Conservation (phyloP, 2,329 filamentous ascomycete genomes). For the Periglandula ipomoeae region DNA sequence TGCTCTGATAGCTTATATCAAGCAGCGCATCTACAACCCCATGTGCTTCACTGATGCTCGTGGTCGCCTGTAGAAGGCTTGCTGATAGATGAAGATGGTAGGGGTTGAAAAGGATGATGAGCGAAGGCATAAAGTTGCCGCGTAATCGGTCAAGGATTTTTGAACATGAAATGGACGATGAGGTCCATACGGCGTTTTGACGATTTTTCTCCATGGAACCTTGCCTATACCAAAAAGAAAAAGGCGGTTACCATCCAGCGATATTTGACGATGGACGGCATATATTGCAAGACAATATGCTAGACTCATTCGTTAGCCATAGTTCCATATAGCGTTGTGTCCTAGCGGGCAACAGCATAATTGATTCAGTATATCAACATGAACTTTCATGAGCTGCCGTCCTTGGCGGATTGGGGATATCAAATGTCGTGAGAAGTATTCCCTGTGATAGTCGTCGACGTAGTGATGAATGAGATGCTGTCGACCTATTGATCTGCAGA, state of each 20-base stretch:
- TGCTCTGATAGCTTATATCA: slow-evolving; percentile 50
- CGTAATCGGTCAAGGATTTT: not conserved
- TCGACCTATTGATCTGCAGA: no score
- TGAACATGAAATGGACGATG: not conserved
- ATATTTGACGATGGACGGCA: not conserved
- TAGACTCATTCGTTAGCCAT: slow-evolving; percentile 5
- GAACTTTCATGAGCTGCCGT: not conserved
- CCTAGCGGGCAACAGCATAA: not conserved
- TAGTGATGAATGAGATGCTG: no score
- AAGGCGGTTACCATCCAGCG: not conserved
- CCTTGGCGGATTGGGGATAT: no score
- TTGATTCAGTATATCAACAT: not conserved
- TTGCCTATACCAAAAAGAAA: not conserved
- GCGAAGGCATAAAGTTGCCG: not conserved
- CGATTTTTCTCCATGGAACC: not conserved
- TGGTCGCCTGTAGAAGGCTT: slow-evolving; percentile 19
- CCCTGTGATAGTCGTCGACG: no score
- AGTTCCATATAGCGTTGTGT: not conserved
- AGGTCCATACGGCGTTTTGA: not conserved
- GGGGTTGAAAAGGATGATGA: not conserved
- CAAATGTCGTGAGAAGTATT: not conserved
- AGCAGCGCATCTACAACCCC: slow-evolving; percentile 53
- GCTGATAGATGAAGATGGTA: not conserved
- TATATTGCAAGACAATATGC: not conserved
- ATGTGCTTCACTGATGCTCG: slow-evolving; percentile 29